Evolutionary conservation across 768 basidiomycete genomes (phyloP), one percentile per base, ranked within the genome.

Genomic region (Mycena chlorophos): DNA sequence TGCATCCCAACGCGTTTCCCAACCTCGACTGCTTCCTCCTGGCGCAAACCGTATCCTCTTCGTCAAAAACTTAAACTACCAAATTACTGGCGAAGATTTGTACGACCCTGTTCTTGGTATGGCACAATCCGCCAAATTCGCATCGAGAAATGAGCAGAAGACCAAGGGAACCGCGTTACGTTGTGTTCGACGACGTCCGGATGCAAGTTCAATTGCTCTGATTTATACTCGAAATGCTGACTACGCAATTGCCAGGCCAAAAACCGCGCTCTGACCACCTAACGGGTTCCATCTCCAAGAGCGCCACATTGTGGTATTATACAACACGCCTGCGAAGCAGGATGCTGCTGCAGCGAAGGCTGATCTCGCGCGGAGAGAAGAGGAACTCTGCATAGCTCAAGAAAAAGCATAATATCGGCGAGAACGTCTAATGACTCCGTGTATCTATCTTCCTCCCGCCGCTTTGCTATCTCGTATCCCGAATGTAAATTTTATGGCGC

Each of bases 251-350:
- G 51, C 13, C 66, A 97, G 91, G 96, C 96, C 20, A 96, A 97
- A 73, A 94, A 95, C n/a, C 66, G 96, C 96, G 0, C 83, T 97
- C 54, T 94, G 95, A 67, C 94, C 97, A 71, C 72, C 98, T 66
- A 98, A 98, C 64, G 96, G 96, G 40, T 99, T 99, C 76, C 96
- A 99, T 75, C 71, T 99, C 55, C 94, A 94, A 75, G 96, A 97
- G 72, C 89, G 96, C 23, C 98, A 98, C 73, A 96, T 99, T 51
- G 96, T 99, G 54, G 96, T 98, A 8, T 76, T 98, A 26, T 98
- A 96, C 67, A 95, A 98, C 69, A 96, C 97, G 87, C 93, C 94
- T 31, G 88, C 93, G n/a, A 92, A 94, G 71, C 93, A 95, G 66
- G 93, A 95, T 65, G 93, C 93, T 1, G 92, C 93, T 1, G 88